Evolutionary conservation across 116 monocot species (phyloP).

Genomic region (Thalassia testudinum): DNA sequence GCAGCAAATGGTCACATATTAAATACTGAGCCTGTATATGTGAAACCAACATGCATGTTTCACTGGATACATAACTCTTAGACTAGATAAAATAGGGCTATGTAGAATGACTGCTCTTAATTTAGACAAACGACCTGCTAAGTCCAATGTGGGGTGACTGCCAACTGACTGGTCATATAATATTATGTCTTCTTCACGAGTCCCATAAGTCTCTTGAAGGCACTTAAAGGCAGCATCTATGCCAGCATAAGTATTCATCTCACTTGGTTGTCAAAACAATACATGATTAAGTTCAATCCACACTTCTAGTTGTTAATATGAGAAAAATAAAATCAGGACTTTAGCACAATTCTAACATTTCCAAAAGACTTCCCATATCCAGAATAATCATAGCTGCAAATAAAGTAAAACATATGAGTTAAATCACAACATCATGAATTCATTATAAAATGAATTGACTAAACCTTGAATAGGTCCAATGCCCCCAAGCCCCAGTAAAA

Average conservation of each 20-base stretch:
- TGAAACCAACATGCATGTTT: constrained; percentile 43
- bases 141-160: constrained; percentile 35
- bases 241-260: constrained; percentile 38
- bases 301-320: background rate
- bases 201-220: constrained; percentile 19
- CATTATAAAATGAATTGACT: too few relatives aligned
- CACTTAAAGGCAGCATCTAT: constrained; percentile 34
- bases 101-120: constrained; percentile 34
- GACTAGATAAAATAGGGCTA: constrained; percentile 40
- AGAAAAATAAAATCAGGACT: background rate
- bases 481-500: too few relatives aligned
- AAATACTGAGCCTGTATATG: constrained; percentile 24
- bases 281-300: background rate
- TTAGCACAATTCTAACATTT: constrained; percentile 16
- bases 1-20: background rate
- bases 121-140: constrained; percentile 17
- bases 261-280: constrained; percentile 26
- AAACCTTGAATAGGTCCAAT: too few relatives aligned
- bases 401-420: too few relatives aligned
- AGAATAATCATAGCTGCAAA: constrained; percentile 41
- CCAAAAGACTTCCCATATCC: constrained; percentile 39
- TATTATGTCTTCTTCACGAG: constrained; percentile 23
- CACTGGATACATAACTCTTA: constrained; percentile 39
- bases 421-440: too few relatives aligned
- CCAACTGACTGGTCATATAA: constrained; percentile 46